Evolutionary conservation across 176 grass and related monocot species (phyloP).

Genomic region (Avena sativa): DNA sequence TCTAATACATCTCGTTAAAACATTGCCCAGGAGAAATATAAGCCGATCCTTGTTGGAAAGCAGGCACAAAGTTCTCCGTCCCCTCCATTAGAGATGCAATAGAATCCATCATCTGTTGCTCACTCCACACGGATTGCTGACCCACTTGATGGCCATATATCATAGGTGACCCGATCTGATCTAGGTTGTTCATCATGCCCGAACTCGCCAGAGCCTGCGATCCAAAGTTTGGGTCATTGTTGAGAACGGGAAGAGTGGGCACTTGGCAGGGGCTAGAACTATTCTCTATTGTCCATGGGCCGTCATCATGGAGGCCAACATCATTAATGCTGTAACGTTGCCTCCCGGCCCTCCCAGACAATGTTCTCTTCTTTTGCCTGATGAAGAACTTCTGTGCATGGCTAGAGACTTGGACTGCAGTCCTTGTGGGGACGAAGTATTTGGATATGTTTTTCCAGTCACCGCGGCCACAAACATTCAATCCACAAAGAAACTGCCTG

Average conservation of each 20-base stretch:
- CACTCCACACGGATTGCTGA: not conserved
- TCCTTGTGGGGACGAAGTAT: constrained; percentile 3
- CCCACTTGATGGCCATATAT: not conserved
- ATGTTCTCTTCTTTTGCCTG: not conserved
- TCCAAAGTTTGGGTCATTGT: not conserved
- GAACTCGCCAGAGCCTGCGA: not conserved
- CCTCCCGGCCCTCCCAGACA: too few relatives aligned
- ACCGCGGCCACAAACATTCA: not conserved
- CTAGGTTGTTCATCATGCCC: not conserved
- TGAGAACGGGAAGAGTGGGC: not conserved
- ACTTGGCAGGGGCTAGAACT: not conserved
- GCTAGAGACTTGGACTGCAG: not conserved
- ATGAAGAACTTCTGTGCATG: constrained; percentile 43
- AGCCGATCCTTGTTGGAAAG: not conserved
- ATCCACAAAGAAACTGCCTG: constrained; percentile 20
- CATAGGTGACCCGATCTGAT: not conserved
- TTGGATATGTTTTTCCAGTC: constrained; percentile 35
- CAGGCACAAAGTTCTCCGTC: not conserved
- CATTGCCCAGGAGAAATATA: not conserved
- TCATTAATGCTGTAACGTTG: not conserved
- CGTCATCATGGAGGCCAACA: not conserved
- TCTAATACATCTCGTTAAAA: not conserved
- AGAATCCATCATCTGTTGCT: not conserved
- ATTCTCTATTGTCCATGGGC: not conserved
- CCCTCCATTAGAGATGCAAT: not conserved